A percentile compares a stretch with the other conserved stretches of the same genome.
phyloP scores from a whole-genome alignment of 495 filamentous ascomycete genomes.

The Podospora bellae-mahoneyi region DNA sequence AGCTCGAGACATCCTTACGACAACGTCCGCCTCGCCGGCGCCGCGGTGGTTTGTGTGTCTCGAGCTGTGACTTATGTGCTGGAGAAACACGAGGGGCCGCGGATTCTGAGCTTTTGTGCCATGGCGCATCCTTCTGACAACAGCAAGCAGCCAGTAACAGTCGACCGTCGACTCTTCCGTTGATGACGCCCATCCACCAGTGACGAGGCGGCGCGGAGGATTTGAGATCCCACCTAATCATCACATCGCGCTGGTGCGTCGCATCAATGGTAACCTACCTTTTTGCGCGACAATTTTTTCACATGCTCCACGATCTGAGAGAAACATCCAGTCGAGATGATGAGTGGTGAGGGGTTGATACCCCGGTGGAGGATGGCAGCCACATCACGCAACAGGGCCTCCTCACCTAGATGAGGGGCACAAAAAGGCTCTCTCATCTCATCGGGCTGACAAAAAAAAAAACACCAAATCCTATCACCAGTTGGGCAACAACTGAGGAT shows the following conservation, averaged over 20 bases:
- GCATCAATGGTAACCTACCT: constrained; percentile 17
- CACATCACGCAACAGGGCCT: background rate
- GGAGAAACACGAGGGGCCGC: background rate
- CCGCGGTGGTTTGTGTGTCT: background rate
- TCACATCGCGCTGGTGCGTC: constrained; percentile 21
- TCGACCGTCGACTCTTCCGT: background rate
- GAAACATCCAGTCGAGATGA: background rate
- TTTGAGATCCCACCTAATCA: constrained; percentile 8
- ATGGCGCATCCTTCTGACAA: constrained; percentile 4
- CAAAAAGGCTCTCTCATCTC: background rate
- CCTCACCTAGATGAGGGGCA: background rate
- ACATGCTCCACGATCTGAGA: background rate
- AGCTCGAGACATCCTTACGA: background rate
- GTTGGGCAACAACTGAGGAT: background rate
- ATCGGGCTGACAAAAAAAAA: background rate
- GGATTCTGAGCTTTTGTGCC: background rate
- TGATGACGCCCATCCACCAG: constrained; percentile 3
- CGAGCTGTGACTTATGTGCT: background rate
- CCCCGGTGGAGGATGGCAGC: background rate
- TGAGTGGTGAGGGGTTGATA: background rate
- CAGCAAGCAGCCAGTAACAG: constrained; percentile 1
- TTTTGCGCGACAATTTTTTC: constrained; percentile 11
- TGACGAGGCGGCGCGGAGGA: constrained; percentile 12
- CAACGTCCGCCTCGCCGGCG: background rate
- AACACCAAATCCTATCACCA: background rate